Evolutionary conservation across 805 yeast genomes (phyloP).

Genomic region (Sugiyamaella chiloensis): DNA sequence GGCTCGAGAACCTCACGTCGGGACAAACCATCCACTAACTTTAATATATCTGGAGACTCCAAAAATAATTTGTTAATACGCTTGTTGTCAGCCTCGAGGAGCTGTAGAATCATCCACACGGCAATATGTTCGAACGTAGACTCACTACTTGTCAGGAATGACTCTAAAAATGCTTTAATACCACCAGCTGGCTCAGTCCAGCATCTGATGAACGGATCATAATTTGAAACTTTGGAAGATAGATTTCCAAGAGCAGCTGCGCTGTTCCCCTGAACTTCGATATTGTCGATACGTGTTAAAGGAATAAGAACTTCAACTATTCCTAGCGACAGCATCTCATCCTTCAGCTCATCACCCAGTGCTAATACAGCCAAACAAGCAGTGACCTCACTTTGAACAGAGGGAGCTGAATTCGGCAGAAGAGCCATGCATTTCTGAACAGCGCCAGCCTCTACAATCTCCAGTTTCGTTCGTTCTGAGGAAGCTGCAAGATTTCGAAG

Average conservation of each 20-base stretch:
- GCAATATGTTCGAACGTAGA: constrained; percentile 98
- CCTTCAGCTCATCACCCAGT: constrained; percentile 89
- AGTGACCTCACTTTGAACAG: constrained; percentile 92
- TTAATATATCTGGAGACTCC: constrained; percentile 33
- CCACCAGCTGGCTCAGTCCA: constrained; percentile 86
- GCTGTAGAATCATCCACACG: constrained; percentile 91
- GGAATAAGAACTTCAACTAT: constrained; percentile 88
- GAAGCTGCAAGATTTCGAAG: constrained; percentile 94
- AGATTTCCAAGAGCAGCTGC: constrained; percentile 97
- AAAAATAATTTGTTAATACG: constrained; percentile 40
- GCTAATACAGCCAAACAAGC: constrained; percentile 98
- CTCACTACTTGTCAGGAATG: constrained; percentile 78
- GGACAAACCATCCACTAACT: constrained; percentile 35
- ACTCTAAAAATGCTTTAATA: constrained; percentile 72
- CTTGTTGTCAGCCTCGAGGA: constrained; percentile 80
- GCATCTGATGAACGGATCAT: constrained; percentile 68
- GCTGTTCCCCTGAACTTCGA: constrained; percentile 96
- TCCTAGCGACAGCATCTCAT: constrained; percentile 76
- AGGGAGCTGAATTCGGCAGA: constrained; percentile 79
- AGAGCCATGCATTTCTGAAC: constrained; percentile 88
- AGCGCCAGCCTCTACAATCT: constrained; percentile 91
- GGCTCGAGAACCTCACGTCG: constrained; percentile 24
- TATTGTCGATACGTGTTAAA: constrained; percentile 77
- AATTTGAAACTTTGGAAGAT: constrained; percentile 85
- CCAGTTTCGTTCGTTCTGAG: constrained; percentile 86